phyloP scores from a whole-genome alignment of 352 stramenopile genomes.

The Pythium folliculosum region DNA sequence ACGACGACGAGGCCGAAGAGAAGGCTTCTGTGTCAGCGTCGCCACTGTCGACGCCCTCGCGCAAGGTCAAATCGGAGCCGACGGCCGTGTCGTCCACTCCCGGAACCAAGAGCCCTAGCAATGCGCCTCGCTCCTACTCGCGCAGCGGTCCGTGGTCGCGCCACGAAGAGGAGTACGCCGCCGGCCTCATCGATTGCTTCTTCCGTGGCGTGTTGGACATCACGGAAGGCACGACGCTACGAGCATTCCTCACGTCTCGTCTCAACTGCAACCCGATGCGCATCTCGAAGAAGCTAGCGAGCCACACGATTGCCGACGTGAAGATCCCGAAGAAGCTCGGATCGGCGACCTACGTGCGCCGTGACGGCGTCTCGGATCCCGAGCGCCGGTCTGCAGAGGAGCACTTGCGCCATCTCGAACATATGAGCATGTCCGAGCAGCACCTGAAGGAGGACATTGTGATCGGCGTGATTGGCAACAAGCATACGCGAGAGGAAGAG shows the following conservation, averaged over 20 bases:
- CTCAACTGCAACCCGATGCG: constrained; percentile 78
- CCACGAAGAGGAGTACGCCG: constrained; percentile 70
- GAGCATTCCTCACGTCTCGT: constrained; percentile 57
- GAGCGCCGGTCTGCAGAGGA: constrained; percentile 45
- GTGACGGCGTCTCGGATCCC: constrained; percentile 31
- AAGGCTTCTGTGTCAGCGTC: constrained; percentile 7
- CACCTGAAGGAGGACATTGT: constrained; percentile 23
- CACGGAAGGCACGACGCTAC: constrained; percentile 62
- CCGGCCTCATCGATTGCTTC: constrained; percentile 64
- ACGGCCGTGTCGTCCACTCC: background rate
- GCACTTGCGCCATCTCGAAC: constrained; percentile 40
- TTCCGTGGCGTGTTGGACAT: constrained; percentile 67
- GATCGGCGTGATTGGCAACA: constrained; percentile 24
- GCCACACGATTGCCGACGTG: constrained; percentile 61
- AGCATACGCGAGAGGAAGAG: constrained; percentile 22
- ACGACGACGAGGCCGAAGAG: constrained; percentile 14
- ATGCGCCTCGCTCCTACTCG: constrained; percentile 32
- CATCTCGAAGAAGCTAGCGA: constrained; percentile 79
- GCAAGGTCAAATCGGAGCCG: constrained; percentile 18
- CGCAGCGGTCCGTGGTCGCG: constrained; percentile 68
- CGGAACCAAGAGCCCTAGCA: constrained; percentile 23
- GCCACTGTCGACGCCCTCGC: constrained; percentile 20
- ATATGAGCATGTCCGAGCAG: constrained; percentile 24
- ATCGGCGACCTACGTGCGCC: constrained; percentile 60
- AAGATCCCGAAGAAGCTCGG: constrained; percentile 77